Conservation (phyloP, 176 grass and related monocot genomes). For the Aegilops bicornis region DNA sequence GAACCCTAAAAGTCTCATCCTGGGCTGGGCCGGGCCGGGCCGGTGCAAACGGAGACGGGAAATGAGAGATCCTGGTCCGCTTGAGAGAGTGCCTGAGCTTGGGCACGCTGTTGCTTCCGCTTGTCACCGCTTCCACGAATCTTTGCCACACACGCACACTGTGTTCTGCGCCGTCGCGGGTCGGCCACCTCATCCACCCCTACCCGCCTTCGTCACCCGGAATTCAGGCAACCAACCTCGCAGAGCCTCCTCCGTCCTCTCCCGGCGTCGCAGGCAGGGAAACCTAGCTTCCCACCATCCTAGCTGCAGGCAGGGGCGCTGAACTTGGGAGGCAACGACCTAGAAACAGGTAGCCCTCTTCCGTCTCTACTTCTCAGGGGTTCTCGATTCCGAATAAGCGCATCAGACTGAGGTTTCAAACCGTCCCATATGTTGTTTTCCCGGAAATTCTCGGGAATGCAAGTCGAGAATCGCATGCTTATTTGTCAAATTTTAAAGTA, state of each 20-base stretch:
- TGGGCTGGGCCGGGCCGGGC: no score
- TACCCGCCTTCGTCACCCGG: neutral
- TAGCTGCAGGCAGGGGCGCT: neutral
- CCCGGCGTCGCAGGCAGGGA: neutral
- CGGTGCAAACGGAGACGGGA: neutral
- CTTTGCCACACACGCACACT: neutral
- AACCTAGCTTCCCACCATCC: neutral
- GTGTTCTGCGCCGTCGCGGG: conserved; percentile 11
- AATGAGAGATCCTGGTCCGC: neutral
- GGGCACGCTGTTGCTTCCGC: neutral
- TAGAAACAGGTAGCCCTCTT: conserved; percentile 10
- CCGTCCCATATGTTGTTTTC: neutral
- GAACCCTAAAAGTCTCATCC: no score
- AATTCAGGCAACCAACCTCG: neutral
- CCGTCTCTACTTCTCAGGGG: neutral
- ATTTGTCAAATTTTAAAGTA: neutral
- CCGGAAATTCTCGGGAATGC: neutral
- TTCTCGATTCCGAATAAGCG: neutral
- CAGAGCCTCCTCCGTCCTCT: neutral
- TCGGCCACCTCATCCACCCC: conserved; percentile 22
- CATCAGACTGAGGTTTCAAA: neutral
- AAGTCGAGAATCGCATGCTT: neutral
- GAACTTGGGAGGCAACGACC: neutral
- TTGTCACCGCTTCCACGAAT: neutral
- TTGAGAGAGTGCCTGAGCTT: neutral